Base-by-base conservation (phyloP, 2,329 filamentous ascomycete genomes). In the Aspergillus sp. region DNA sequence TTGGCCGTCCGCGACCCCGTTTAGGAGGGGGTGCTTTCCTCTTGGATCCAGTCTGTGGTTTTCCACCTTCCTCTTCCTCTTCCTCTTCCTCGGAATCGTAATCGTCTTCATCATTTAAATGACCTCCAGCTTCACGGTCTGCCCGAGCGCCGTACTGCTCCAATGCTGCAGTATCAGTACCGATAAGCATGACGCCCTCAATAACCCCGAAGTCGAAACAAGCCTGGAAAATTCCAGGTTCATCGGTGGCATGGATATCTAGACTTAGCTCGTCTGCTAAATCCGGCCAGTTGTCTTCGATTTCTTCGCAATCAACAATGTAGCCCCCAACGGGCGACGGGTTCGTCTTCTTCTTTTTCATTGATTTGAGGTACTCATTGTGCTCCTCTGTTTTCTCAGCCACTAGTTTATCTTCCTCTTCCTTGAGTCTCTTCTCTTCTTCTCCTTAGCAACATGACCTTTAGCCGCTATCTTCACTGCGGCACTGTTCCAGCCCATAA, bases 401-500 rank as follows among this genome's bases (percentile, higher is more conserved):
- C 40, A 21, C 21, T 21, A 21, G 21, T 21, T 19, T 19, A 15
- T 45, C 25, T 40, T 21, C 33, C 45, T 50, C 12, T 23, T 58
- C 33, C 44, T 49, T 21, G 4, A 21, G n/a, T 14, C 37, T 27
- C 25, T 39, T 7, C 6, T 27, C 46, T 25, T 47, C 8, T 46
- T 41, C 46, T 58, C 52, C 52, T 40, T 35, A 3, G 40, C n/a
- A 7, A 33, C 46, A 47, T 58, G 39, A 6, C 31, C 21, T 21
- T 45, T 35, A n/a, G 40, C 56, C n/a, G 56, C 51, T 17, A 3
- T 19, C 23, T 17, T 25, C 27, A 64, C 57, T 14, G 53, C 44
- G 51, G 45, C 51, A 19, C 15, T 35, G 27, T 61, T 40, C 60
- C 60, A 64, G 3, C 62, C 60, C 46, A 61, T 51, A 41, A 52